Percentiles rank a stretch among this genome's conserved stretches.
Evolutionary conservation across 1,284 basidiomycete species (phyloP).

Genomic region (Fomitopsis pinicola): DNA sequence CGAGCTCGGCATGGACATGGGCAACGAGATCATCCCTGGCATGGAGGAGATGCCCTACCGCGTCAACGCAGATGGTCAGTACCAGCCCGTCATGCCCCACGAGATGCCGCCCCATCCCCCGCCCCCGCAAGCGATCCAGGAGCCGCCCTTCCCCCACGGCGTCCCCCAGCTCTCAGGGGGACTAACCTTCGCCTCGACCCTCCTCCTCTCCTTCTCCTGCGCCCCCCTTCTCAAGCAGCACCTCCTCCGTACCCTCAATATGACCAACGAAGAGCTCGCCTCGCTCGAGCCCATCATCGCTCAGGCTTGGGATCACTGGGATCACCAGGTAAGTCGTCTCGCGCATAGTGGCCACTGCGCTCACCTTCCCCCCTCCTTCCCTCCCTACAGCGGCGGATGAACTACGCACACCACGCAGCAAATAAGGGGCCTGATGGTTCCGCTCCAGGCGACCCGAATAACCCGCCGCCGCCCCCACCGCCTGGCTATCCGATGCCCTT

Average conservation of each 20-base stretch:
- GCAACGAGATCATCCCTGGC: constrained; percentile 55
- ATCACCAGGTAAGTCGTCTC: constrained; percentile 54
- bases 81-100: constrained; percentile 51
- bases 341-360: constrained; percentile 2
- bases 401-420: constrained; percentile 56
- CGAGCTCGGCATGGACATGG: constrained; percentile 73
- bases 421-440: constrained; percentile 31
- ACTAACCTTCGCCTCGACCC: constrained; percentile 68
- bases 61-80: constrained; percentile 52
- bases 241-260: constrained; percentile 61
- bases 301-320: constrained; percentile 79
- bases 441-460: not conserved
- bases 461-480: constrained; percentile 26
- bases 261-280: constrained; percentile 75
- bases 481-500: constrained; percentile 31
- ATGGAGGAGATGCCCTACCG: constrained; percentile 62
- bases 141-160: constrained; percentile 33
- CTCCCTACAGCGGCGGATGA: constrained; percentile 50
- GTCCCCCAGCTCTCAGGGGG: constrained; percentile 40
- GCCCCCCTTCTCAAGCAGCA: constrained; percentile 69
- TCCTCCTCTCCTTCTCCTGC: constrained; percentile 68
- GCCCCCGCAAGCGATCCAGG: constrained; percentile 26
- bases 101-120: constrained; percentile 35
- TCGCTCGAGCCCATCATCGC: constrained; percentile 74
- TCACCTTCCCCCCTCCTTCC: constrained; percentile 4